phyloP scores from a whole-genome alignment of 2,329 filamentous ascomycete genomes.

The Fusarium austroafricanum region DNA sequence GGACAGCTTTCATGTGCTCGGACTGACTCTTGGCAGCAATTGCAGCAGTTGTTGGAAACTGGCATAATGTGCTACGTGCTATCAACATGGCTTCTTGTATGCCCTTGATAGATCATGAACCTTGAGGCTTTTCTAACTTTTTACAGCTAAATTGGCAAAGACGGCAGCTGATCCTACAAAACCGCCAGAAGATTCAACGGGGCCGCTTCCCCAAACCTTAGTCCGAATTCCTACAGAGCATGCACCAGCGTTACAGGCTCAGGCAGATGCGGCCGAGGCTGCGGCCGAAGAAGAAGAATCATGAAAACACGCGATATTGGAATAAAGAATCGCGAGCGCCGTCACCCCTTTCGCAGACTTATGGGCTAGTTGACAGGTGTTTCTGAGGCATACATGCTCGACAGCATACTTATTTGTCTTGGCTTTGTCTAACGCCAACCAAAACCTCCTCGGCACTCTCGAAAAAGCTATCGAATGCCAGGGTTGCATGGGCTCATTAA shows the following conservation, averaged over 20 bases:
- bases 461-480: background rate
- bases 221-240: slow-evolving; percentile 88
- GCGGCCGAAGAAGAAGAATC: slow-evolving; percentile 55
- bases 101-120: slow-evolving; percentile 45
- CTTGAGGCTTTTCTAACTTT: background rate
- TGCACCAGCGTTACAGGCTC: slow-evolving; percentile 71
- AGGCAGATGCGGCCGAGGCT: slow-evolving; percentile 64
- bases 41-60: slow-evolving; percentile 85
- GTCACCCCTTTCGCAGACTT: too few species aligned
- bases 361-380: too few species aligned
- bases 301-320: slow-evolving; percentile 7
- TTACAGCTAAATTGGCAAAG: slow-evolving; percentile 75
- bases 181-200: slow-evolving; percentile 55
- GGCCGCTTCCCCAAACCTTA: slow-evolving; percentile 80
- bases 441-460: too few species aligned
- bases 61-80: slow-evolving; percentile 86
- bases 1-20: background rate
- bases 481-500: too few species aligned
- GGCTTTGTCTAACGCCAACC: background rate
- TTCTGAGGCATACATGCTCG: background rate
- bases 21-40: slow-evolving; percentile 68
- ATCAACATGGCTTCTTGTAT: slow-evolving; percentile 88
- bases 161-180: slow-evolving; percentile 58
- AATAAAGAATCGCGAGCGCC: background rate
- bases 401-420: background rate